phyloP scores from a whole-genome alignment of 1,139 yeast species.

The Lodderomyces parapsilosis region DNA sequence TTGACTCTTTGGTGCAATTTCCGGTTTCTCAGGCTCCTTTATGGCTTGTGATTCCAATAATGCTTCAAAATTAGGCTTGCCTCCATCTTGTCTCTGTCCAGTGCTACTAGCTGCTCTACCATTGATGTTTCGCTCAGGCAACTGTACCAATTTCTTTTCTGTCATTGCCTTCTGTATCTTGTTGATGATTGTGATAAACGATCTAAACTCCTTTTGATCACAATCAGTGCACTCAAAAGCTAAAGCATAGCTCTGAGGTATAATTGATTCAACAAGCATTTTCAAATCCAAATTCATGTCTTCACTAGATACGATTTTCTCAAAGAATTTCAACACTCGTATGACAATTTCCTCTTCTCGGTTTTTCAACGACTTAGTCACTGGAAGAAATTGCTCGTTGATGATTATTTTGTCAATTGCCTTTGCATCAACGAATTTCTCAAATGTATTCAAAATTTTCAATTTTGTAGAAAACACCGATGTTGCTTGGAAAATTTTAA shows the following conservation, averaged over 20 bases:
- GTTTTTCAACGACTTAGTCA: slow-evolving; percentile 72
- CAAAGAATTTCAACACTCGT: slow-evolving; percentile 55
- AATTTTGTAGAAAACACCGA: slow-evolving; percentile 77
- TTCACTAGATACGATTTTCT: slow-evolving; percentile 37
- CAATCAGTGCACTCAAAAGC: slow-evolving; percentile 46
- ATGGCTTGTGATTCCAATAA: slow-evolving; percentile 35
- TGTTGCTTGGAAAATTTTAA: slow-evolving; percentile 76
- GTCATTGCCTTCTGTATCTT: slow-evolving; percentile 30
- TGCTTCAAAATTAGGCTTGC: slow-evolving; percentile 26
- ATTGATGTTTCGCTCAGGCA: slow-evolving; percentile 20
- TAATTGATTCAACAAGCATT: slow-evolving; percentile 33
- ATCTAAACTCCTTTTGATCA: slow-evolving; percentile 33
- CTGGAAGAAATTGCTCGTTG: slow-evolving; percentile 74
- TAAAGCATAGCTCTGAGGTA: slow-evolving; percentile 38
- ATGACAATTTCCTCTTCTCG: slow-evolving; percentile 68
- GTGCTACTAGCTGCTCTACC: slow-evolving; percentile 10
- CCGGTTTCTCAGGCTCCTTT: slow-evolving; percentile 16
- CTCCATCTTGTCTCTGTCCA: neutral
- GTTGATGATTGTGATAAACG: slow-evolving; percentile 27
- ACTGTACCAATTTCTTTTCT: slow-evolving; percentile 27
- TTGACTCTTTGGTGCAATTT: slow-evolving; percentile 13
- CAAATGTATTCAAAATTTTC: slow-evolving; percentile 65
- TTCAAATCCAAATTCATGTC: slow-evolving; percentile 40
- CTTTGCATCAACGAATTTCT: slow-evolving; percentile 52
- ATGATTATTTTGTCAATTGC: slow-evolving; percentile 72